Base-by-base conservation (phyloP, 1,284 basidiomycete genomes). In the Caloboletus inedulis region DNA sequence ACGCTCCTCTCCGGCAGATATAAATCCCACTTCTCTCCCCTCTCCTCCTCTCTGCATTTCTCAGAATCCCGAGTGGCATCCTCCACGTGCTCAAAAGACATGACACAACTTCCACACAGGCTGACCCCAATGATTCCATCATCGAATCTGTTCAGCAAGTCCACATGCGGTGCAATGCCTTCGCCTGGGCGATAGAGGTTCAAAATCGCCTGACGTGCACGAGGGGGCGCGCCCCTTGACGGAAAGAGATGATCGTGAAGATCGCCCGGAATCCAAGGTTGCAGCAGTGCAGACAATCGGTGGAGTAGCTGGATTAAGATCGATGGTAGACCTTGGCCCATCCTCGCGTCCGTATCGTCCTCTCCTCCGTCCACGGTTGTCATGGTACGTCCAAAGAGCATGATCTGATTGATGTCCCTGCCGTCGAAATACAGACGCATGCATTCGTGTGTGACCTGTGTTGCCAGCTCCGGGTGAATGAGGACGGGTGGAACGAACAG, bases 121-220 rank as follows among this genome's bases (percentile, higher is more conserved):
- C 86, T 90, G 52, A 92, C 78, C 12, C 87, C 88, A 33, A 92
- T 77, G 56, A 93, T 91, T 3, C 87, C 89, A 63, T 92, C 89
- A 13, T 79, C 87, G 62, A 85, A 93, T 18, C 91, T 79, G 39
- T 76, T 73, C 8, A 89, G 74, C 34, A 93, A 73, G 63, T 93
- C 91, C 41, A 92, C 80, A 59, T 92, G 90, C 0, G 88, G 77
- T 1, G 81, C 74, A 57, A 93, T 92, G 23, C 91, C 90, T 64
- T 91, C 85, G 1, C 89, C 89, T 0, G 87, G 87, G 44, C 73
- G 71, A 63, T 93, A 93, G 4, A 89, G 71, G 64, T 93, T 93
- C 48, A 93, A 60, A 52, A 93, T 93, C 1, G 82, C 87, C 63
- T 93, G 90, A 30, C 89, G 77, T 0, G 86, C 81, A 37, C 72